phyloP scores from a whole-genome alignment of 2,329 filamentous ascomycete species.

The Fusarium sulawesiense region DNA sequence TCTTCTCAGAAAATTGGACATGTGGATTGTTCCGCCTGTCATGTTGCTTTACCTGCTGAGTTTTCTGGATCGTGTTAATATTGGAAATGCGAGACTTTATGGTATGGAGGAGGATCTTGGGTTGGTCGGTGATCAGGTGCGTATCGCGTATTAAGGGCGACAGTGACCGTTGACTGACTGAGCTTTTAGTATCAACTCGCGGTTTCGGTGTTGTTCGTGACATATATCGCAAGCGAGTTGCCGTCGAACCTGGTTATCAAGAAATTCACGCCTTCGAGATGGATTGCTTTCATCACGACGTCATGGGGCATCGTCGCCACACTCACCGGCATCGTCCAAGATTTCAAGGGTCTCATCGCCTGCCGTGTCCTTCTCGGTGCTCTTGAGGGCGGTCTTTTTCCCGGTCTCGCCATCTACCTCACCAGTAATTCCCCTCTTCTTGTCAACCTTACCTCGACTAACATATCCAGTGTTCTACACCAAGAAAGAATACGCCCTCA shows the following conservation, averaged over 20 bases:
- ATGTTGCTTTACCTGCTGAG: constrained; percentile 67
- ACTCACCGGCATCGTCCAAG: constrained; percentile 58
- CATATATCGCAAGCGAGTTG: constrained; percentile 55
- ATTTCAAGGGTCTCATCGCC: constrained; percentile 49
- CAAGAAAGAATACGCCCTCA: constrained; percentile 41
- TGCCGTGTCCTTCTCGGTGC: constrained; percentile 59
- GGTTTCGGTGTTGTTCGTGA: constrained; percentile 50
- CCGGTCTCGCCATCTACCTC: constrained; percentile 49
- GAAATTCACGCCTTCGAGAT: constrained; percentile 51
- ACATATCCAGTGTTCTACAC: constrained; percentile 37
- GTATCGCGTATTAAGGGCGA: no score
- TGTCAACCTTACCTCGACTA: neutral
- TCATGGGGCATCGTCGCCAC: constrained; percentile 60
- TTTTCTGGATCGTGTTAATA: constrained; percentile 49
- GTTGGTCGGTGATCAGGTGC: constrained; percentile 58
- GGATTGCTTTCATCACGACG: constrained; percentile 41
- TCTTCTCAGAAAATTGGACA: constrained; percentile 69
- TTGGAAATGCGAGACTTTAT: constrained; percentile 72
- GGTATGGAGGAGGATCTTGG: constrained; percentile 70
- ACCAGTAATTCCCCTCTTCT: constrained; percentile 14
- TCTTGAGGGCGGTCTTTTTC: constrained; percentile 60
- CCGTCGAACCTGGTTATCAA: constrained; percentile 58
- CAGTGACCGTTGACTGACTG: no score
- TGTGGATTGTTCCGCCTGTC: constrained; percentile 71
- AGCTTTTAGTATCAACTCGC: constrained; percentile 65